Base-by-base conservation (phyloP, 768 basidiomycete genomes). In the Hygrophoropsis aurantiaca region DNA sequence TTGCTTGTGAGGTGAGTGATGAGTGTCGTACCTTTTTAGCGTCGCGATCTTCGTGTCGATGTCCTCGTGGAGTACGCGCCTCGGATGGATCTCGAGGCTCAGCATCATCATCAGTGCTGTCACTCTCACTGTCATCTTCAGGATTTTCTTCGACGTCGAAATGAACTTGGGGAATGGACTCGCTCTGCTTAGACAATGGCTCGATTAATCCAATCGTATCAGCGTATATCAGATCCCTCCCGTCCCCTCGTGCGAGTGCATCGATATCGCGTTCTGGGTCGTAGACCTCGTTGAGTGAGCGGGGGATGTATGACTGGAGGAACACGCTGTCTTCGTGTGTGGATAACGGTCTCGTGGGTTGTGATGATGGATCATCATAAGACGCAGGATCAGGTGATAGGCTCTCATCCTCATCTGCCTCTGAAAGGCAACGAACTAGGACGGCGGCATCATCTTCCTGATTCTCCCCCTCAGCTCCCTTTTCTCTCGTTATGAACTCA, bases 221-320 rank as follows among this genome's bases (percentile, higher is more conserved):
- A 20, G 86, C 83, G 59, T 97, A 99, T 46, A 98, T 97, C 32
- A 97, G 75, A 23, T 75, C 77, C 44, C 73, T 68, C 11, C 85
- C 84, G 41, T 87, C 82, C 6, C 93, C 93, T 3, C 80, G 69
- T 15, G 74, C 75, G 35, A 94, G 71, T 16, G 79, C 77, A 27
- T 84, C 90, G 10, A 92, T 85, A 60, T 97, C 95, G 23, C 94
- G 78, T 62, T 99, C 97, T 1, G 94, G 92, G 64, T 98, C 93
- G 61, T 86, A 90, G 7, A 99, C 86, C 59, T 98, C 93, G 53
- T 91, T 90, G 40, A 99, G 70, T 19, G 83, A 85, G 26, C 94
- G 84, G 11, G 97, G 97, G 55, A 98, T 99, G 69, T 91, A 97
- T 1, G 93, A 90, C 21, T 77, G 77, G 62, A 92, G 68, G 74